Evolutionary conservation across 768 basidiomycete species (phyloP).

Genomic region (Suillus subluteus): DNA sequence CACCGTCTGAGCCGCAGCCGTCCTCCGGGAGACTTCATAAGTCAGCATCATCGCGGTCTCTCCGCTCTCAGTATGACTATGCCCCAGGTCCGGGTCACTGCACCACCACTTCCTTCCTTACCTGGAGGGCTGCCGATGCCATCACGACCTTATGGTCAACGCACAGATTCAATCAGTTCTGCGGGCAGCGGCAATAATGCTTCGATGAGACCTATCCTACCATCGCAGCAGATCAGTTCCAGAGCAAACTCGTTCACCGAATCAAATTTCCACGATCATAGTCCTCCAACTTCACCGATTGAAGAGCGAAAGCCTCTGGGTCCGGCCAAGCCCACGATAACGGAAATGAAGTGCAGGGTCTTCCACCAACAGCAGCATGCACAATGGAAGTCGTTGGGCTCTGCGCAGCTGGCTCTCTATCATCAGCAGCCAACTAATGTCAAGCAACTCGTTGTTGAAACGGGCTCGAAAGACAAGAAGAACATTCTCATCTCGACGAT

Average conservation of each 20-base stretch:
- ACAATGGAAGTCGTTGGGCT: constrained; percentile 97
- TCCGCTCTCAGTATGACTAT: constrained; percentile 55
- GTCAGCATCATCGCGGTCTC: constrained; percentile 60
- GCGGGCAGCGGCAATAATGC: constrained; percentile 25
- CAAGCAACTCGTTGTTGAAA: constrained; percentile 96
- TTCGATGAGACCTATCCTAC: constrained; percentile 57
- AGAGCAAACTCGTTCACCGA: constrained; percentile 55
- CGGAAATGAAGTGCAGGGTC: constrained; percentile 97
- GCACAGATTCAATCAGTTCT: constrained; percentile 22
- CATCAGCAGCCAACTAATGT: constrained; percentile 82
- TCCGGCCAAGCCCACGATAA: constrained; percentile 75
- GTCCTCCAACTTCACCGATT: constrained; percentile 84
- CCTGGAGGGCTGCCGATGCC: constrained; percentile 38
- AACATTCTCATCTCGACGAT: constrained; percentile 91
- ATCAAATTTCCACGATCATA: constrained; percentile 65
- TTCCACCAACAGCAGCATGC: constrained; percentile 94
- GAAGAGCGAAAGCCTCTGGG: constrained; percentile 58
- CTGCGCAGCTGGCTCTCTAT: constrained; percentile 87
- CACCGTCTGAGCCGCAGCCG: constrained; percentile 49
- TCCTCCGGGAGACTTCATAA: constrained; percentile 44
- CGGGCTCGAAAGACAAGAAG: constrained; percentile 76
- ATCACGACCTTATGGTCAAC: constrained; percentile 26
- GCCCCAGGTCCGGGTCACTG: constrained; percentile 31
- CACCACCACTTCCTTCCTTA: constrained; percentile 43
- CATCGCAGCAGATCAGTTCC: constrained; percentile 61